Conservation (phyloP, 148 eudicot genomes). For the Nyssa sinensis region DNA sequence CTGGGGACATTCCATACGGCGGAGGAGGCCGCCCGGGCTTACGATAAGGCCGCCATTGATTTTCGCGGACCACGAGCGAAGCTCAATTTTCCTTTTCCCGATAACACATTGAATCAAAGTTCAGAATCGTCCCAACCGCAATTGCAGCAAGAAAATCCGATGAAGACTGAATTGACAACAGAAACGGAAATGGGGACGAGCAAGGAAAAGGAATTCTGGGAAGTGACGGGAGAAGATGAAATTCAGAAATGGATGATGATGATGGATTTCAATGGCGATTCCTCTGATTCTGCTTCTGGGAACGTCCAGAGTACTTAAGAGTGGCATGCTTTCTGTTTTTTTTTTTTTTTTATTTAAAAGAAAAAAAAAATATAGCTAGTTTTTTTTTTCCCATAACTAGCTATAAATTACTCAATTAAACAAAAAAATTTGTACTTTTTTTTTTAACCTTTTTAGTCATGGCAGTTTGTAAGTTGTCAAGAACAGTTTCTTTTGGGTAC, state of each 20-base stretch:
- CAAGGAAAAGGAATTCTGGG: constrained; percentile 23
- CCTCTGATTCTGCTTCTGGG: constrained; percentile 20
- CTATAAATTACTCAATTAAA: too few species aligned
- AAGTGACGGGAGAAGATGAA: constrained; percentile 30
- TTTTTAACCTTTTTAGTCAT: too few species aligned
- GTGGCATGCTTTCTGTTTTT: not conserved
- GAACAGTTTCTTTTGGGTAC: too few species aligned
- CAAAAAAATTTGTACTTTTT: too few species aligned
- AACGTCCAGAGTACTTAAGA: too few species aligned
- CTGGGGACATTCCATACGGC: constrained; percentile 50
- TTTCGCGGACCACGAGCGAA: constrained; percentile 51
- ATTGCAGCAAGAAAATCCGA: constrained; percentile 5
- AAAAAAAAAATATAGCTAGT: not conserved
- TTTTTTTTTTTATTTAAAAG: too few species aligned
- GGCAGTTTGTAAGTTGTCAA: too few species aligned
- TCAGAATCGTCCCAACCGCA: not conserved
- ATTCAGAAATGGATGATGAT: constrained; percentile 39
- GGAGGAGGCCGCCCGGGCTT: constrained; percentile 48
- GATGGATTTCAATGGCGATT: constrained; percentile 20
- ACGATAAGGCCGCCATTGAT: constrained; percentile 46
- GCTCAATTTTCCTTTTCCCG: constrained; percentile 43
- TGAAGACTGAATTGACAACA: not conserved
- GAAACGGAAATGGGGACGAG: not conserved
- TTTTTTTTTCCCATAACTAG: not conserved
- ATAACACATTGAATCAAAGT: too few species aligned